Base-by-base conservation (phyloP, 352 stramenopile species). In the Pythium dissimile region DNA sequence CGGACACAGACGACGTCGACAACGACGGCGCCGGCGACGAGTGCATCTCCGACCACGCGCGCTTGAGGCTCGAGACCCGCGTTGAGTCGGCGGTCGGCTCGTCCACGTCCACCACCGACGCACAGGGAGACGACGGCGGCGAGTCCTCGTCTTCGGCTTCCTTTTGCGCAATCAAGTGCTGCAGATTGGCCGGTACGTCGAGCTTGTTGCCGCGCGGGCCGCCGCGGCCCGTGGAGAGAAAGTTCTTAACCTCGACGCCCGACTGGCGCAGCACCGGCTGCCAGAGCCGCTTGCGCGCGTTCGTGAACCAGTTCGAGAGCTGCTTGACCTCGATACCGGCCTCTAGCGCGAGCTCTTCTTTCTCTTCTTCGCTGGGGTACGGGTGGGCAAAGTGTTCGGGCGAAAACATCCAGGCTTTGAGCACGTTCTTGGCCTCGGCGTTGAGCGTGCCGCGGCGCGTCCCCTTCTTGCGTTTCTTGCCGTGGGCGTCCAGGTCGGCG, bases 391-490 rank as follows among this genome's bases (percentile, higher is more conserved):
- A 93, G 67, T 94, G 83, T 48, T 92, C 85, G 13, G 85, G 83
- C 41, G 83, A 92, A 56, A 94, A 94, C 85, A 94, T 94, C 85
- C 85, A 94, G 12, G 85, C 85, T 59, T 94, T 94, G 11, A 94
- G 63, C 46, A 94, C 80, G 59, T 80, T 92, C 73, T 94, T 94
- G 28, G 85, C 85, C 28, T 92, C 83, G 1, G 82, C 75, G 55
- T 93, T 88, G 24, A 94, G 71, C 16, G 83, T 94, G 30, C 85
- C 85, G 32, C 85, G 73, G 2, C 85, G 83, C 27, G 85, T 92
- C 9, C 84, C 84, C 49, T 91, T 92, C 67, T 94, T 94, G 38
- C 65, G 64, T n/a, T 77, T 74, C 60, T 77, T 68, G 34, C n/a
- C 43, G 24, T 62, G 24, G 34, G 50, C 31, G 21, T 68, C 64